Conservation (phyloP, 1,284 basidiomycete species). For the Apiotrichum akiyoshidainum region DNA sequence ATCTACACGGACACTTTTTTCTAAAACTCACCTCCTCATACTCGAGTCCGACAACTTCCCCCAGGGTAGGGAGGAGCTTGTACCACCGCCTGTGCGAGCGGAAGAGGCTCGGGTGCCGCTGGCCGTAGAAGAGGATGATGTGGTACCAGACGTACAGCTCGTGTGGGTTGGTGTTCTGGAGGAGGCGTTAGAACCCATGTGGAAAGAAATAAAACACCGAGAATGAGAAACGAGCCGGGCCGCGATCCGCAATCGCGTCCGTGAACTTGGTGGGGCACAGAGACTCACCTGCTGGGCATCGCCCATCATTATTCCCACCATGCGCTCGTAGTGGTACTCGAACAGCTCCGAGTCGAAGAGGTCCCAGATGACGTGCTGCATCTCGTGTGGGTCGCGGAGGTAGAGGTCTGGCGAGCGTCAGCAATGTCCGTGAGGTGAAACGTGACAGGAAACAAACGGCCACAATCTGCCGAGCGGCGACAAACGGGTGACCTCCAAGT, state of each 20-base stretch:
- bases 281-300: constrained; percentile 65
- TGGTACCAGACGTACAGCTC: constrained; percentile 75
- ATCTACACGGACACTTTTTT: not conserved
- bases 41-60: constrained; percentile 54
- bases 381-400: constrained; percentile 71
- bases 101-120: constrained; percentile 65
- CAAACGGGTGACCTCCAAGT: no score
- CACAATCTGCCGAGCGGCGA: no score
- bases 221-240: no score
- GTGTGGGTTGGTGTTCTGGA: constrained; percentile 82
- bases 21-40: constrained; percentile 42
- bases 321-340: constrained; percentile 78
- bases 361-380: constrained; percentile 71
- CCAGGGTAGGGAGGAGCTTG: constrained; percentile 72
- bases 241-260: no score
- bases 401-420: constrained; percentile 63
- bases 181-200: not conserved
- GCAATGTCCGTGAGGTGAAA: not conserved
- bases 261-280: not conserved
- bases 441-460: no score
- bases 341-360: constrained; percentile 80
- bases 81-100: constrained; percentile 77
- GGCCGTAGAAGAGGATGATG: constrained; percentile 71
- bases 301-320: constrained; percentile 69
- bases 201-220: no score